A percentile compares a stretch with the other conserved stretches of the same genome.
These are phyloP conservation scores for Phallus indusiatus DNA, from an alignment of 768 basidiomycete species.

Conservation along the genomic window DNA sequence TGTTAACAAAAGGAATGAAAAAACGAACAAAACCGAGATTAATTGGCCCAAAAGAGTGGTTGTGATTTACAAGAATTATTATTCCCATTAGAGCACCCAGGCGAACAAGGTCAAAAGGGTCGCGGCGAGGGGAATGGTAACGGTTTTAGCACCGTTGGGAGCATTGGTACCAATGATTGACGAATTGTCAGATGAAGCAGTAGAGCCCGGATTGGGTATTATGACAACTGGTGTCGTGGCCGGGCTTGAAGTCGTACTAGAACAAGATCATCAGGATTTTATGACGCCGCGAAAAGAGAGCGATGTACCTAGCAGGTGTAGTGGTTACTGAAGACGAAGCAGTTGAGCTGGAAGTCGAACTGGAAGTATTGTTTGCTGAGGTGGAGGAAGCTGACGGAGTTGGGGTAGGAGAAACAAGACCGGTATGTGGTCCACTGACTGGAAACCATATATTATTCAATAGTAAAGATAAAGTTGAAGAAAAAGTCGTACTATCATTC, in stretches of 20 bases:
- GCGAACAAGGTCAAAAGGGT: background rate
- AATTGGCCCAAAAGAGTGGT: background rate
- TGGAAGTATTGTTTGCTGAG: background rate
- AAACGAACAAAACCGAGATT: background rate
- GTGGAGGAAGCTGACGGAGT: background rate
- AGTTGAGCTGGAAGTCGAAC: background rate
- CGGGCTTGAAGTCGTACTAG: background rate
- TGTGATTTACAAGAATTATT: background rate
- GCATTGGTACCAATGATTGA: background rate
- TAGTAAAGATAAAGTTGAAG: background rate
- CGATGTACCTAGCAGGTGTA: background rate
- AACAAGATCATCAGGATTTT: background rate
- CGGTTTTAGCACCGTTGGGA: background rate
- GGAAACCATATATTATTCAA: background rate
- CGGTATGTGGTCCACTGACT: background rate
- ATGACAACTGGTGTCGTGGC: background rate
- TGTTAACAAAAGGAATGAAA: background rate
- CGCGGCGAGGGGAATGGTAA: background rate
- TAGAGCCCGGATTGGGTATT: background rate
- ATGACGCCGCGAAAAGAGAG: background rate
- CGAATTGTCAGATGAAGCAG: background rate
- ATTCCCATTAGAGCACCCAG: background rate
- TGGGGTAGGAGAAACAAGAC: background rate
- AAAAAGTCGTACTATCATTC: conserved; percentile 1
- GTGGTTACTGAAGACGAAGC: no score